These are phyloP conservation scores for Mrakia gelida DNA, from an alignment of 768 basidiomycete genomes.

Conservation along the genomic window DNA sequence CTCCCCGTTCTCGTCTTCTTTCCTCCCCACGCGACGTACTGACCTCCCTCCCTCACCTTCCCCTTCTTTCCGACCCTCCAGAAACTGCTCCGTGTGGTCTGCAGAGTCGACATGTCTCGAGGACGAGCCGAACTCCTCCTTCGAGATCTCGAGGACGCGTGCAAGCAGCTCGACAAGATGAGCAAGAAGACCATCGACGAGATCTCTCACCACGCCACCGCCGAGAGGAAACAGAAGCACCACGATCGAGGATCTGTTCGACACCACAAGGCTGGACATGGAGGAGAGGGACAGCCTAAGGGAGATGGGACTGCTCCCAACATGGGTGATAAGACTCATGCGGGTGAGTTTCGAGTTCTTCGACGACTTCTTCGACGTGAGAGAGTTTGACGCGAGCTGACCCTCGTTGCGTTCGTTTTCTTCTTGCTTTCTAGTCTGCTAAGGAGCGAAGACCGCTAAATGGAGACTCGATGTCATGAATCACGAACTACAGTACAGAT, in stretches of 20 bases:
- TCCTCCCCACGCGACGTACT: background rate
- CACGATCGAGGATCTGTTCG: background rate
- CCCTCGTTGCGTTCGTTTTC: background rate
- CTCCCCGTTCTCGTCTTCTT: no score
- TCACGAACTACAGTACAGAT: no score
- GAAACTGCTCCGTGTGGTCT: conserved; percentile 32
- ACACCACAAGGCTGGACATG: background rate
- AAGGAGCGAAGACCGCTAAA: background rate
- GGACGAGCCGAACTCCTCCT: conserved; percentile 33
- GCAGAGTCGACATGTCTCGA: conserved; percentile 34
- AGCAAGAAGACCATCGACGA: conserved; percentile 31
- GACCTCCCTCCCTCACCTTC: conserved; percentile 20
- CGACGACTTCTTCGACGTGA: no score
- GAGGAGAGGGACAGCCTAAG: background rate
- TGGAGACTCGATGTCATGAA: no score
- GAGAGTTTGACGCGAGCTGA: background rate
- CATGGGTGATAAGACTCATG: conserved; percentile 3
- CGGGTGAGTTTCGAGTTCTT: background rate
- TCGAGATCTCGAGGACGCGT: conserved; percentile 34
- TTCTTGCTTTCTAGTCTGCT: background rate
- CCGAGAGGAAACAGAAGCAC: conserved; percentile 21
- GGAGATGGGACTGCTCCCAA: background rate
- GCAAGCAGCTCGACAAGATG: conserved; percentile 34
- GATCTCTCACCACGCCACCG: conserved; percentile 22
- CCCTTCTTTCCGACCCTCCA: conserved; percentile 9